Conservation (phyloP, 1,139 yeast species). For the Hanseniaspora sp. region DNA sequence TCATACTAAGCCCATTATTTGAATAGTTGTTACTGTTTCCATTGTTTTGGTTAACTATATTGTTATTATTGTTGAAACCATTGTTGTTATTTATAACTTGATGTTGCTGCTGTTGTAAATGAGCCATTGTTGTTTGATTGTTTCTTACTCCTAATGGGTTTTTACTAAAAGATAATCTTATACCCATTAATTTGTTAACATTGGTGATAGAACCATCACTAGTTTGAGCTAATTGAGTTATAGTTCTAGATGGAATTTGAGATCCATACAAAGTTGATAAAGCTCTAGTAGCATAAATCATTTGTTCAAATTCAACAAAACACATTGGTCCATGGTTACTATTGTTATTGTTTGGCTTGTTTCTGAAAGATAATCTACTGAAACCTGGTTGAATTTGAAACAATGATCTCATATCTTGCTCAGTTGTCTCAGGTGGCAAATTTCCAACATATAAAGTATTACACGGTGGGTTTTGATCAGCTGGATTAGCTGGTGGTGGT, state of each 20-base stretch:
- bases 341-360: slow-evolving; percentile 40
- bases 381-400: slow-evolving; percentile 88
- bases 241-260: slow-evolving; percentile 45
- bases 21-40: background rate
- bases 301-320: slow-evolving; percentile 96
- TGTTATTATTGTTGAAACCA: background rate
- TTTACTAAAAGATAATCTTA: slow-evolving; percentile 82
- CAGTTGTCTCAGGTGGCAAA: slow-evolving; percentile 93
- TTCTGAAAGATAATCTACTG: slow-evolving; percentile 79
- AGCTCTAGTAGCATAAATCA: slow-evolving; percentile 84
- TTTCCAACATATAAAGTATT: slow-evolving; percentile 94
- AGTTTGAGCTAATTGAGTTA: slow-evolving; percentile 33
- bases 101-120: background rate
- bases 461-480: slow-evolving; percentile 98
- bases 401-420: slow-evolving; percentile 75
- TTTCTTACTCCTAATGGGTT: slow-evolving; percentile 95
- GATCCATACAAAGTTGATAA: slow-evolving; percentile 87
- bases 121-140: slow-evolving; percentile 7
- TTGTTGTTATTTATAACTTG: background rate
- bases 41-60: background rate
- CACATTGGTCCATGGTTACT: slow-evolving; percentile 90
- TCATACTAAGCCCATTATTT: background rate
- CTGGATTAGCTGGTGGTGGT: slow-evolving; percentile 96
- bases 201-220: slow-evolving; percentile 30
- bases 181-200: slow-evolving; percentile 79